Base-by-base conservation (phyloP, 495 filamentous ascomycete species). In the Aspergillus hancockii region DNA sequence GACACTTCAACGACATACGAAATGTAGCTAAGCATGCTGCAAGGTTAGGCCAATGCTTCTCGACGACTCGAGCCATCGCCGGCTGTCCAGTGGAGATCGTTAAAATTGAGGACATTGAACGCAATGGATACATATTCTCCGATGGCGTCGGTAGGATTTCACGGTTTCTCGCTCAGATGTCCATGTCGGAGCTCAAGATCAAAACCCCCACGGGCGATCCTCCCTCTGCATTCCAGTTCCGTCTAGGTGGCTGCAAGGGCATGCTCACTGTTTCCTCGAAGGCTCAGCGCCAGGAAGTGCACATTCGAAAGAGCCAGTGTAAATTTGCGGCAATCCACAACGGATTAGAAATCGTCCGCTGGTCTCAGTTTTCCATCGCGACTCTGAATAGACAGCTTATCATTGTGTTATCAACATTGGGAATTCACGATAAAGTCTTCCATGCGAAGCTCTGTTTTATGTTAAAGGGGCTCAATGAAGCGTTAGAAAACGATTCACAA, bases 131-230 rank as follows among this genome's bases (percentile, higher is more conserved):
- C 68, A 85, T 70, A 50, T 98, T 98, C 69, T 92, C 91, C 0
- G 94, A 98, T 69, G 95, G 94, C 4, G 90, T 98, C 43, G 95
- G 95, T 13, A 96, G 90, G 71, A 94, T 99, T 32, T 97, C 93
- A 0, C 71, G 72, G 5, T 86, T 89, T 62, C 79, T 97, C 34
- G 90, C 92, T 0, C 71, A 82, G 34, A 83, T 92, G 68, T 81
- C 91, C 18, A 78, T 85, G 19, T 69, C 79, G 5, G 87, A 92
- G 55, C 79, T 93, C 21, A 76, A 81, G 0, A 67, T 91, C 32
- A 77, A 68, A 16, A 79, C 77, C 4, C 57, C 68, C 1, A 71
- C 68, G 13, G 66, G 71, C 0, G 64, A 79, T 0, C 72, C 81
- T 41, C 93, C 93, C 0, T 96, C 92, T 0, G 90, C 89, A 0